A percentile compares a stretch with the other conserved stretches of the same genome.
Conservation (phyloP, 176 grass and related monocot genomes). For the Carex cristatella region DNA sequence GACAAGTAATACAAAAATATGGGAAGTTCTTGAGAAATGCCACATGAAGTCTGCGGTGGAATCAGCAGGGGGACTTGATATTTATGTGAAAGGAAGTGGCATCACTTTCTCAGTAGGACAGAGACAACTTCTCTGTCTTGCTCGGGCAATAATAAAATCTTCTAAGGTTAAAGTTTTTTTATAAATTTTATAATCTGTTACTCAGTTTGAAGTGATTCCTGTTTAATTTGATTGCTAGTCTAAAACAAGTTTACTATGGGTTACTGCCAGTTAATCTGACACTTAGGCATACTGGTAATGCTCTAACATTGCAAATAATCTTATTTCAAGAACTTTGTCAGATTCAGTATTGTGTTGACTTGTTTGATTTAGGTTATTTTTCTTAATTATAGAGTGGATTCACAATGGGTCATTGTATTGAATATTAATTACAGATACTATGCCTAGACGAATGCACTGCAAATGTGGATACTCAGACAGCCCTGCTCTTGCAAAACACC, state of each 20-base stretch:
- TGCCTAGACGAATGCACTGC: conserved; percentile 95
- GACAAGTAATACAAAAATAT: conserved; percentile 55
- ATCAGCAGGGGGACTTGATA: conserved; percentile 64
- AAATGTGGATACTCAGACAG: conserved; percentile 71
- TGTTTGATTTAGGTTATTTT: not conserved
- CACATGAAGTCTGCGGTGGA: conserved; percentile 78
- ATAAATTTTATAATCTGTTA: not conserved
- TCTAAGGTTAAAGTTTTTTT: conserved; percentile 57
- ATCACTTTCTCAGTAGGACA: conserved; percentile 84
- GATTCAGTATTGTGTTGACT: not conserved
- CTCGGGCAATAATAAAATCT: conserved; percentile 78
- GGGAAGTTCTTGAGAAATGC: conserved; percentile 93
- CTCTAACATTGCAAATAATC: not conserved
- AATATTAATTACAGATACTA: conserved; percentile 43
- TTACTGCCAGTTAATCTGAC: not conserved
- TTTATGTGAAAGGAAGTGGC: conserved; percentile 73
- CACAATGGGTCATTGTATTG: not conserved
- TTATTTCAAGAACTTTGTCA: not conserved
- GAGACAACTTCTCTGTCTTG: conserved; percentile 77
- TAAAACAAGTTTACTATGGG: not conserved
- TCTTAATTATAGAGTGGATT: not conserved
- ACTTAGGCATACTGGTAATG: not conserved
- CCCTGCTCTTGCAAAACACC: conserved; percentile 56
- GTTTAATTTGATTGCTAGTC: not conserved
- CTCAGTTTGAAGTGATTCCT: not conserved